Evolutionary conservation across 139 green algal species (phyloP).

Genomic region (Chlorella sp.): DNA sequence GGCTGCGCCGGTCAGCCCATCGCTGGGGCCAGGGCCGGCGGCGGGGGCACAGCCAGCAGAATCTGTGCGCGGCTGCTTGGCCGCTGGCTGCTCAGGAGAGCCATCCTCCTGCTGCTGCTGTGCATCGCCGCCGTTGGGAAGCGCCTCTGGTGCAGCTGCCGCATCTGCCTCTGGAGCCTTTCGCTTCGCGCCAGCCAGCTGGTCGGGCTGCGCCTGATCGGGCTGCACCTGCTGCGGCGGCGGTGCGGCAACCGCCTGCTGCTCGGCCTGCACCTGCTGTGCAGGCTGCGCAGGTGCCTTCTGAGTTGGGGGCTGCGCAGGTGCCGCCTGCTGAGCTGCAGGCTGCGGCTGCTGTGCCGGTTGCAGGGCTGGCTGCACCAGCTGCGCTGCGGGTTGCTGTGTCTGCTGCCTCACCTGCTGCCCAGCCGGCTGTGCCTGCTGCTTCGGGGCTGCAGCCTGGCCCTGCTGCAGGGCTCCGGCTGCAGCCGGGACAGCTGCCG

Average conservation of each 20-base stretch:
- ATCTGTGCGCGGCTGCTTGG: too few species aligned
- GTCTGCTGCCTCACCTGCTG: not conserved
- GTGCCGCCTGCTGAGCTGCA: too few species aligned
- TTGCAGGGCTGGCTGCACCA: not conserved
- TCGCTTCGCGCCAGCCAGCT: not conserved
- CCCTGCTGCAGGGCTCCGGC: not conserved
- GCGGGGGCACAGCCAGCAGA: too few species aligned
- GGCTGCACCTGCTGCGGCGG: conserved; percentile 13
- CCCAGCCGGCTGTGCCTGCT: not conserved
- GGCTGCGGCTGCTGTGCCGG: too few species aligned
- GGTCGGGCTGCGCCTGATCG: not conserved
- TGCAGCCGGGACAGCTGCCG: not conserved
- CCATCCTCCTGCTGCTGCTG: too few species aligned
- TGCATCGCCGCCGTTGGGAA: too few species aligned
- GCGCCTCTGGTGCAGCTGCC: not conserved
- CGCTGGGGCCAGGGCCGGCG: too few species aligned
- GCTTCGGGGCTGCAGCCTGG: not conserved
- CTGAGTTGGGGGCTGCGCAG: too few species aligned
- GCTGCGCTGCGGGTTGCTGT: not conserved
- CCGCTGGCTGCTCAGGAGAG: too few species aligned
- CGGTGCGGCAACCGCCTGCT: too few species aligned
- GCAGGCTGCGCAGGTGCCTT: too few species aligned
- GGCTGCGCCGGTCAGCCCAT: too few species aligned
- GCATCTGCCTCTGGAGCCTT: conserved; percentile 1
- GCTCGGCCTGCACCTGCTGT: conserved; percentile 3